Evolutionary conservation across 352 stramenopile species (phyloP).

Genomic region (Achlya hypogyna): DNA sequence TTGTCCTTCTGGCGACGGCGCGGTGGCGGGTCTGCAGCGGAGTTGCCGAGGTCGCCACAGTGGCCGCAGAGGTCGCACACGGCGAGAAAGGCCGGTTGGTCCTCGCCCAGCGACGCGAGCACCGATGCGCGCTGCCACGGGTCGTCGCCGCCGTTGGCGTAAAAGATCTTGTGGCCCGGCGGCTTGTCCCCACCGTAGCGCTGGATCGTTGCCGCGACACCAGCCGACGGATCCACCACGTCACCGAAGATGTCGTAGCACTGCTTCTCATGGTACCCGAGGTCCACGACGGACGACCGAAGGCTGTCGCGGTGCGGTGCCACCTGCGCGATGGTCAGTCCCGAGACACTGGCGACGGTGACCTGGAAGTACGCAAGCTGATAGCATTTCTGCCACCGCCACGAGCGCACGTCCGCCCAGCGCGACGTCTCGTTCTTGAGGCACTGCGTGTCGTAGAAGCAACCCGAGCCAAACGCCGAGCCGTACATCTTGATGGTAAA

Average conservation of each 20-base stretch:
- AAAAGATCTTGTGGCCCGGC: slow-evolving; percentile 70
- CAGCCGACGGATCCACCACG: slow-evolving; percentile 42
- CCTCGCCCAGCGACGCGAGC: slow-evolving; percentile 39
- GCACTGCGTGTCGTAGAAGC: slow-evolving; percentile 80
- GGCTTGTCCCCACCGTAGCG: slow-evolving; percentile 70
- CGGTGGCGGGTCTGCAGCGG: slow-evolving; percentile 26
- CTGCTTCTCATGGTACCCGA: slow-evolving; percentile 75
- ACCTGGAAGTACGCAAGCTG: slow-evolving; percentile 81
- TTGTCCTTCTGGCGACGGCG: slow-evolving; percentile 51
- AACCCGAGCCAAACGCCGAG: slow-evolving; percentile 54
- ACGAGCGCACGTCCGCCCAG: slow-evolving; percentile 72
- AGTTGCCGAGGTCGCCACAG: slow-evolving; percentile 55
- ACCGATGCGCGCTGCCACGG: slow-evolving; percentile 79
- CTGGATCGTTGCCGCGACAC: slow-evolving; percentile 50
- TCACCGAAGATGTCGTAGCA: slow-evolving; percentile 67
- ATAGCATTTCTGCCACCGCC: slow-evolving; percentile 81
- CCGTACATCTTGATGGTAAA: slow-evolving; percentile 80
- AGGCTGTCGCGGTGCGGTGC: slow-evolving; percentile 50
- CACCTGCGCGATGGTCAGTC: slow-evolving; percentile 21
- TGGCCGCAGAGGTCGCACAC: slow-evolving; percentile 76
- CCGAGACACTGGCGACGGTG: not conserved
- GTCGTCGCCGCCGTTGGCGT: slow-evolving; percentile 74
- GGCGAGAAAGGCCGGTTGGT: slow-evolving; percentile 56
- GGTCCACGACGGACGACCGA: slow-evolving; percentile 49
- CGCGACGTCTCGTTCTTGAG: slow-evolving; percentile 35